A percentile compares a stretch with the other conserved stretches of the same genome.
Evolutionary conservation across 192 early-diverging fungal genomes (phyloP).

Genomic region (Mortierella alpina): DNA sequence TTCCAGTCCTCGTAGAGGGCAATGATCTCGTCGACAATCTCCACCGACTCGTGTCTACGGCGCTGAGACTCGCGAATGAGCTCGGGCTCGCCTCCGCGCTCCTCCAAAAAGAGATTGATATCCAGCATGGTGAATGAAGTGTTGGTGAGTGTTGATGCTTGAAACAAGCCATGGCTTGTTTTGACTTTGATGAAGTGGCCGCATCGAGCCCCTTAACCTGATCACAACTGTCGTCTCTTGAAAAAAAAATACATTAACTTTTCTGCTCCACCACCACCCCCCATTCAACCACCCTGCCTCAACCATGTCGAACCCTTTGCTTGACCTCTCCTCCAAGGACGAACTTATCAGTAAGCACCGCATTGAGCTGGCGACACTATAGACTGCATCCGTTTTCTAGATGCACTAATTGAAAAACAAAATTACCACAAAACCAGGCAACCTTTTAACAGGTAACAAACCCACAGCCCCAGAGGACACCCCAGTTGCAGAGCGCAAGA

Average conservation of each 20-base stretch:
- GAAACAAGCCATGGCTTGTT: conserved; percentile 1
- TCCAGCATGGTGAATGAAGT: conserved; percentile 77
- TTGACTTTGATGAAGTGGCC: neutral
- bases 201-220: conserved; percentile 8
- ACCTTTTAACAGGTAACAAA: conserved; percentile 34
- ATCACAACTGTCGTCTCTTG: neutral
- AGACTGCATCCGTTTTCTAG: neutral
- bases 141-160: neutral
- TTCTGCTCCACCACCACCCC: neutral
- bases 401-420: neutral
- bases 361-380: neutral
- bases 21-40: conserved; percentile 93
- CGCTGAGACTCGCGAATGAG: conserved; percentile 94
- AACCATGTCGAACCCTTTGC: conserved; percentile 37
- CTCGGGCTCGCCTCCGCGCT: conserved; percentile 95
- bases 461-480: conserved; percentile 17
- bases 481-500: conserved; percentile 55
- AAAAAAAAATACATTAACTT: conserved; percentile 4
- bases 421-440: conserved; percentile 2
- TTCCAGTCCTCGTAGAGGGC: conserved; percentile 91
- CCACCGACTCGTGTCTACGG: conserved; percentile 83
- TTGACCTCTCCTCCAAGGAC: conserved; percentile 47
- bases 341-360: conserved; percentile 39
- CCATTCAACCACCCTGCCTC: neutral
- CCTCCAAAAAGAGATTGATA: conserved; percentile 89